A percentile compares a stretch with the other conserved stretches of the same genome.
These are phyloP conservation scores for Lasiosphaeria hispida DNA, from an alignment of 495 filamentous ascomycete species.

Conservation along the genomic window DNA sequence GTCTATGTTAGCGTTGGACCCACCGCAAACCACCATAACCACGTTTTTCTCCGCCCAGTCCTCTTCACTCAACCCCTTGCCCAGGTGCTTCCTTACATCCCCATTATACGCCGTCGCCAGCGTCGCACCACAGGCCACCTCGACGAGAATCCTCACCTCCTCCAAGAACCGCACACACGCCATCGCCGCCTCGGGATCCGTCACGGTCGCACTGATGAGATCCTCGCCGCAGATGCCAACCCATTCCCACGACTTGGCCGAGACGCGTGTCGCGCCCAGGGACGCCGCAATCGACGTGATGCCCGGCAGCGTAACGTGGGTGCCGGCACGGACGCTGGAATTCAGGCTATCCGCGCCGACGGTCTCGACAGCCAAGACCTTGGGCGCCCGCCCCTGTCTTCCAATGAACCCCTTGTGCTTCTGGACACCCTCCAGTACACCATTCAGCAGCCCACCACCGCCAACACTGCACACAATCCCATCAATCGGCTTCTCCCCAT, in stretches of 20 bases:
- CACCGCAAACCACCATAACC: constrained; percentile 85
- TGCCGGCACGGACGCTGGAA: constrained; percentile 55
- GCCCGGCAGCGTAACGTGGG: constrained; percentile 62
- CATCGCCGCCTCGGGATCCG: constrained; percentile 77
- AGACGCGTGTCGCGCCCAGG: constrained; percentile 74
- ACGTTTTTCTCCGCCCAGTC: constrained; percentile 62
- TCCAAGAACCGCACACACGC: constrained; percentile 74
- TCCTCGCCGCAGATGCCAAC: constrained; percentile 37
- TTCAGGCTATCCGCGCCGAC: constrained; percentile 71
- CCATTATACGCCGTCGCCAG: constrained; percentile 65
- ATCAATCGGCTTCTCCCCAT: constrained; percentile 46
- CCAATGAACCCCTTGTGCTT: constrained; percentile 33
- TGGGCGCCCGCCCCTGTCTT: constrained; percentile 33
- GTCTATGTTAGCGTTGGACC: constrained; percentile 68
- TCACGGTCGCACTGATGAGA: constrained; percentile 67
- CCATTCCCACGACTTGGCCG: constrained; percentile 67
- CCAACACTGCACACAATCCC: constrained; percentile 82
- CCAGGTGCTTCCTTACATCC: constrained; percentile 58
- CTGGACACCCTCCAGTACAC: constrained; percentile 72
- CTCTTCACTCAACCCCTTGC: constrained; percentile 52
- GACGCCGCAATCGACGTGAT: constrained; percentile 82
- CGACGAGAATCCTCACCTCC: constrained; percentile 78
- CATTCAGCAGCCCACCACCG: constrained; percentile 83
- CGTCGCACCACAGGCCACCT: constrained; percentile 81
- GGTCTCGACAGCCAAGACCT: constrained; percentile 80